Percentiles rank a stretch among this genome's conserved stretches.
Conservation (phyloP, 176 grass and related monocot species). For the Aegilops bicornis region DNA sequence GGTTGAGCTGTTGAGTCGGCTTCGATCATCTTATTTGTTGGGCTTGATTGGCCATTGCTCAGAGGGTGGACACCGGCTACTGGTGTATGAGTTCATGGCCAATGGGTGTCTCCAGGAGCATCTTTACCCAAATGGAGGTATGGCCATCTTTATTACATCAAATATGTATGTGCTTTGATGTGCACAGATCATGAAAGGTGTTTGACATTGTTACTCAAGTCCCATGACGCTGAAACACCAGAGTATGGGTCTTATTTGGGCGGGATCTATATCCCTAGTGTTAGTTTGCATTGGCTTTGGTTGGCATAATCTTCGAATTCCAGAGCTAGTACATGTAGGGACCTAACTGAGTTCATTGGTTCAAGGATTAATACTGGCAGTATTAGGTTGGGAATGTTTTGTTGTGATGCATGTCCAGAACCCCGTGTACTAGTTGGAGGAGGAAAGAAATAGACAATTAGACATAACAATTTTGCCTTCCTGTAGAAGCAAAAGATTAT, state of each 20-base stretch:
- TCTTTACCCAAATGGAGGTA: conserved; percentile 90
- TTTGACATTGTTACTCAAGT: conserved; percentile 10
- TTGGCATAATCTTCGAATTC: conserved; percentile 12
- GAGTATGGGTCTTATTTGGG: neutral
- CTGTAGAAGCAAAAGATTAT: conserved; percentile 8
- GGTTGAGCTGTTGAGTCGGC: conserved; percentile 87
- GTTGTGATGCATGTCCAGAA: conserved; percentile 3
- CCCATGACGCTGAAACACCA: neutral
- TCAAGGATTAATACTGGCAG: neutral
- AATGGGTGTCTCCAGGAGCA: conserved; percentile 97
- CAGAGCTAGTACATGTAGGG: neutral
- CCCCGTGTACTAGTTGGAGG: conserved; percentile 6
- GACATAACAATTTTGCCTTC: neutral
- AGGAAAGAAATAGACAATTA: neutral
- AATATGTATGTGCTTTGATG: conserved; percentile 8
- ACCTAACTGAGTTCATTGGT: neutral
- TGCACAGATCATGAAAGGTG: neutral
- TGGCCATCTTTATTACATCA: conserved; percentile 1
- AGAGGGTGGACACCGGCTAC: conserved; percentile 70
- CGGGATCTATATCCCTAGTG: neutral
- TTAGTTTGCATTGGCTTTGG: neutral
- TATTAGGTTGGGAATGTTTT: conserved; percentile 19
- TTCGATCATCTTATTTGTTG: conserved; percentile 77
- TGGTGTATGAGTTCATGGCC: conserved; percentile 99
- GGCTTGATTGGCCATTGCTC: conserved; percentile 89